Evolutionary conservation across 306 rosid genomes (phyloP).

Genomic region (Ormosia semicastrata): DNA sequence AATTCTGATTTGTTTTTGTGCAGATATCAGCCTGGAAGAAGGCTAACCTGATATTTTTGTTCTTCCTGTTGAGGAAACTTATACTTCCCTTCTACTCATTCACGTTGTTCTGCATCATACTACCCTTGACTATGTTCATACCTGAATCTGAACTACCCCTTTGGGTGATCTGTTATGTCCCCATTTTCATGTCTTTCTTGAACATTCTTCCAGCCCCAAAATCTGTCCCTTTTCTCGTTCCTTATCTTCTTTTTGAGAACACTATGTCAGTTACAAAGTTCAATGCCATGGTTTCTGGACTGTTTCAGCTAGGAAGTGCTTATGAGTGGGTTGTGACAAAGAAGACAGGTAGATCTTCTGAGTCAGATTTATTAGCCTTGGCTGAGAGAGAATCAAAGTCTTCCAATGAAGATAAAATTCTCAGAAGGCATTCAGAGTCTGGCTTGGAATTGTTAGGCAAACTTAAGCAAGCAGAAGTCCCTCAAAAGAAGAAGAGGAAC

Average conservation of each 20-base stretch:
- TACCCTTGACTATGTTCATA: constrained; percentile 94
- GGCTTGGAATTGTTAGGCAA: constrained; percentile 73
- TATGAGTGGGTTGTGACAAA: constrained; percentile 99
- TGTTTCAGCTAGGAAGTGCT: constrained; percentile 93
- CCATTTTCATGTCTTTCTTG: constrained; percentile 84
- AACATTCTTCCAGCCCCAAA: constrained; percentile 97
- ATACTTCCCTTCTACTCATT: constrained; percentile 96
- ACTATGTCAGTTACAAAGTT: constrained; percentile 98
- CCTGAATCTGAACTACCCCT: constrained; percentile 95
- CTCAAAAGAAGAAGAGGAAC: constrained; percentile 64
- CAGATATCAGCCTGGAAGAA: constrained; percentile 90
- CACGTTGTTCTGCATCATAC: constrained; percentile 91
- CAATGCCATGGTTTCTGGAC: constrained; percentile 97
- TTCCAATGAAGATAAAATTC: constrained; percentile 69
- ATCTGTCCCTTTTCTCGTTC: constrained; percentile 90
- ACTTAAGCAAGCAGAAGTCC: constrained; percentile 54
- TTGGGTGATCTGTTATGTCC: constrained; percentile 95
- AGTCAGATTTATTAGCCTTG: constrained; percentile 78
- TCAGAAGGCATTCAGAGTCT: constrained; percentile 78
- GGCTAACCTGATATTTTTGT: constrained; percentile 83
- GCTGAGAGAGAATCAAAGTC: constrained; percentile 82
- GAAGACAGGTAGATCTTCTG: constrained; percentile 94
- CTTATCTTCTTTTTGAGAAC: constrained; percentile 95
- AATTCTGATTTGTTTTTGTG: constrained; percentile 26
- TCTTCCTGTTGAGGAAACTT: constrained; percentile 91